Base-by-base conservation (phyloP, 2,329 filamentous ascomycete species). In the Aurifilum marmelostoma region DNA sequence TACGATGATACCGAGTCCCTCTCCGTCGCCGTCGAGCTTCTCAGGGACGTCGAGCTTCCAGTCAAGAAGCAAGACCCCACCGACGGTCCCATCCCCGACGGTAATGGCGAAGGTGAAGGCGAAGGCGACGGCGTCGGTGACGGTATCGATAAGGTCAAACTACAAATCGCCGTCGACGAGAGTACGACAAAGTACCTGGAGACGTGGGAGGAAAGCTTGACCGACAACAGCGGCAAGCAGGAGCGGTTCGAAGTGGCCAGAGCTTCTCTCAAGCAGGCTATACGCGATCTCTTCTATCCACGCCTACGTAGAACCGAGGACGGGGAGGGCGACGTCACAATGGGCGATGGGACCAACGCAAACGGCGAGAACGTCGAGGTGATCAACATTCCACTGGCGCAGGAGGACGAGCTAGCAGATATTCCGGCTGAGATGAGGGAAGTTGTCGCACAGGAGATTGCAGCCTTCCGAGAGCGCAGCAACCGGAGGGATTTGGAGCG, bases 341-440 rank as follows among this genome's bases (percentile, higher is more conserved):
- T 95, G 92, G 85, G 85, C 61, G 90, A 92, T 71, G 86, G 85
- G 0, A 80, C 84, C 34, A 83, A 84, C 32, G 56, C 61, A 18
- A 68, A 67, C 21, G 68, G 68, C 24, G 89, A 89, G 43, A 88
- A 89, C 67, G 89, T 93, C 7, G 94, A 97, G 79, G 91, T 97
- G 52, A 91, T 97, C 72, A 97, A 94, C 69, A 97, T 98, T 69
- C 91, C 94, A 4, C 85, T 97, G 41, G 89, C 91, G 0, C 88
- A 92, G 65, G 96, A 99, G 72, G 97, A 99, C 76, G 96, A 99
- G 76, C 84, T 99, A 39, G 91, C 94, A 27, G 96, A 99, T 75
- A 97, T 99, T 62, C 96, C 96, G 0, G 91, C 93, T 0, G 96
- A 98, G 77, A 97, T 97, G 93, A 90, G 96, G 32, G 96, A 97